Evolutionary conservation across 148 eudicot genomes (phyloP).

Genomic region (Rhododendron griersonianum): DNA sequence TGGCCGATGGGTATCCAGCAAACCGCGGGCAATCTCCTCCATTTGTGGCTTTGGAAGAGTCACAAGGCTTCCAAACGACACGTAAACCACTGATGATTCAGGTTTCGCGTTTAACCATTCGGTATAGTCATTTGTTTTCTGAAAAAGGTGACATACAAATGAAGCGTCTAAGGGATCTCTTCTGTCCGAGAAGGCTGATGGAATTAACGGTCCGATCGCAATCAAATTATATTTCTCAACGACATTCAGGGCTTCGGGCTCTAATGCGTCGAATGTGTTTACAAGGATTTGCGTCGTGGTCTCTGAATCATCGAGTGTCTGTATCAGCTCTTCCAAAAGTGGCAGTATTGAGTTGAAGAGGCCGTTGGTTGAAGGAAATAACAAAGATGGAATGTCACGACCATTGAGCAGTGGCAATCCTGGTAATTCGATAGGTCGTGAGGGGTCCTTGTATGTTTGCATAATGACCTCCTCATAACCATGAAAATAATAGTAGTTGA

Average conservation of each 20-base stretch:
- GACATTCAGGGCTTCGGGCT: conserved; percentile 36
- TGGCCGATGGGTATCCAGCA: not conserved
- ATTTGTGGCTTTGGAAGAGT: not conserved
- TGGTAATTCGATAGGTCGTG: conserved; percentile 38
- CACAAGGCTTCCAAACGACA: not conserved
- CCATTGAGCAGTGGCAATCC: conserved; percentile 32
- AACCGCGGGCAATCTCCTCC: not conserved
- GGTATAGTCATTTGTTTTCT: not conserved
- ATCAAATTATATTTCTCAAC: conserved; percentile 27
- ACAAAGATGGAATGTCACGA: conserved; percentile 59
- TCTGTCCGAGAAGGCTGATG: conserved; percentile 31
- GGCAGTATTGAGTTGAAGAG: conserved; percentile 16
- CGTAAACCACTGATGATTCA: not conserved
- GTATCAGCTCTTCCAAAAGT: conserved; percentile 31
- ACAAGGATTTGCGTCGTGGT: conserved; percentile 43
- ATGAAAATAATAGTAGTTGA: conserved; percentile 51
- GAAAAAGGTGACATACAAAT: not conserved
- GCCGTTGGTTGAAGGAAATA: conserved; percentile 26
- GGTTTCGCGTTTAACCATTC: not conserved
- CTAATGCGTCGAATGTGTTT: conserved; percentile 54
- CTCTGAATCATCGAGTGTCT: conserved; percentile 24
- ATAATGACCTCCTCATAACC: conserved; percentile 26
- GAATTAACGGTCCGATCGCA: conserved; percentile 42
- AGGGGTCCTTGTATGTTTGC: conserved; percentile 22
- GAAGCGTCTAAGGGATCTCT: conserved; percentile 23